Evolutionary conservation across 257 asterid species (phyloP).

Genomic region (Solanum etuberosum): DNA sequence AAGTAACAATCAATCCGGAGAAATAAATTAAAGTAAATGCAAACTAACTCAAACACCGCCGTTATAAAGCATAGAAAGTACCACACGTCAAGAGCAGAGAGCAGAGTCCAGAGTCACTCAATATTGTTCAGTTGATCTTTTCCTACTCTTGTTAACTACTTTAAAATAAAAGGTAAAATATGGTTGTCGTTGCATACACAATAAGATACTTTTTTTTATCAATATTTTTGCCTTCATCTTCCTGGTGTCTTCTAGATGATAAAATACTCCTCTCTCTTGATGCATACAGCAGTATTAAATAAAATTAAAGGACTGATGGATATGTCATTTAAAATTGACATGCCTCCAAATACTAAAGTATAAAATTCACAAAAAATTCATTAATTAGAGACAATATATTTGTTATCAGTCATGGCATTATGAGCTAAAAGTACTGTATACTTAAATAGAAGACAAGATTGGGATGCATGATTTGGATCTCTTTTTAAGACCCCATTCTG

Average conservation of each 20-base stretch:
- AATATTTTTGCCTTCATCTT: background rate
- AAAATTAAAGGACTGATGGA: background rate
- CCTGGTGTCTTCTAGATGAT: background rate
- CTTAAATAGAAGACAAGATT: background rate
- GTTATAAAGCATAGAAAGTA: background rate
- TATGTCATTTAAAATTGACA: background rate
- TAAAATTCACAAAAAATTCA: background rate
- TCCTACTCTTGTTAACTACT: background rate
- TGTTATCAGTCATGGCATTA: background rate
- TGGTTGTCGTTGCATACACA: background rate
- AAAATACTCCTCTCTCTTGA: background rate
- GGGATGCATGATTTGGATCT: background rate
- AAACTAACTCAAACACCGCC: background rate
- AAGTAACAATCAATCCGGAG: background rate
- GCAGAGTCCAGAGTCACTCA: background rate
- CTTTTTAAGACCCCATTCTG: background rate
- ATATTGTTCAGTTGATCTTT: background rate
- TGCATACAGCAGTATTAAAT: constrained; percentile 1
- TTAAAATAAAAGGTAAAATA: background rate
- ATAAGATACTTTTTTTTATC: background rate
- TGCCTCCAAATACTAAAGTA: background rate
- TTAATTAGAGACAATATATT: background rate
- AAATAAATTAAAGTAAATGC: background rate
- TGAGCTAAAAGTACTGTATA: background rate
- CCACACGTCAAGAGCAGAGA: background rate